Percentiles rank a stretch among this genome's conserved stretches.
These are phyloP conservation scores for Huntiella omanensis DNA, from an alignment of 2,329 filamentous ascomycete genomes.

Conservation along the genomic window DNA sequence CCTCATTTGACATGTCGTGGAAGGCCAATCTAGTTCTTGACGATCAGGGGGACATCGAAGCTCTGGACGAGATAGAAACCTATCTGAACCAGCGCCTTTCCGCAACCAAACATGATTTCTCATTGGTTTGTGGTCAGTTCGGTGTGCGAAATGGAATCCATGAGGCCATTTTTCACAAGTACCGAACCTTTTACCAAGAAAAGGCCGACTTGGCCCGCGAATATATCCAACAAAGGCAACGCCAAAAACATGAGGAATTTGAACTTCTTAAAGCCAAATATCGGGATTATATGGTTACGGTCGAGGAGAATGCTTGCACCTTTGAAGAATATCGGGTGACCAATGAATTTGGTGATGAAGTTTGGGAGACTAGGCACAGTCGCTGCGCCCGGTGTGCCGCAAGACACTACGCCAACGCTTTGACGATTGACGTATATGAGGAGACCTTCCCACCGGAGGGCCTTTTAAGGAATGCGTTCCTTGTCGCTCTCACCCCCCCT, in stretches of 20 bases:
- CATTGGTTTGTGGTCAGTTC: not conserved
- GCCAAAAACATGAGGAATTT: conserved; percentile 12
- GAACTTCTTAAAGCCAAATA: conserved; percentile 33
- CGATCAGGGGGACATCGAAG: conserved; percentile 23
- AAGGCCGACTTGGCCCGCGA: not conserved
- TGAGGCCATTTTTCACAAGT: not conserved
- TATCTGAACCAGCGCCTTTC: conserved; percentile 17
- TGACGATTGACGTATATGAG: conserved; percentile 32
- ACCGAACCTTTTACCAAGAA: not conserved
- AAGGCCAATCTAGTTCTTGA: conserved; percentile 28
- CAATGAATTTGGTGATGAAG: not conserved
- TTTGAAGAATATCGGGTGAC: no score
- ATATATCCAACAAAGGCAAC: not conserved
- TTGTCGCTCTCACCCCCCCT: conserved; percentile 34
- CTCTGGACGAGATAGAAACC: conserved; percentile 26
- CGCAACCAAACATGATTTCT: not conserved
- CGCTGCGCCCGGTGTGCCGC: conserved; percentile 7
- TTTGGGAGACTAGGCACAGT: not conserved
- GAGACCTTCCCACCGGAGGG: conserved; percentile 30
- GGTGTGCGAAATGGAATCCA: not conserved
- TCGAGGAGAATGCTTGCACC: not conserved
- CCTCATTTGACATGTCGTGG: conserved; percentile 12
- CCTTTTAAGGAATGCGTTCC: conserved; percentile 21
- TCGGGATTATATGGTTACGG: not conserved
- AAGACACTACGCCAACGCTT: conserved; percentile 15